Percentiles rank a stretch among this genome's conserved stretches.
Conservation (phyloP, 345 rosid species). For the Capsella bursapastoris region DNA sequence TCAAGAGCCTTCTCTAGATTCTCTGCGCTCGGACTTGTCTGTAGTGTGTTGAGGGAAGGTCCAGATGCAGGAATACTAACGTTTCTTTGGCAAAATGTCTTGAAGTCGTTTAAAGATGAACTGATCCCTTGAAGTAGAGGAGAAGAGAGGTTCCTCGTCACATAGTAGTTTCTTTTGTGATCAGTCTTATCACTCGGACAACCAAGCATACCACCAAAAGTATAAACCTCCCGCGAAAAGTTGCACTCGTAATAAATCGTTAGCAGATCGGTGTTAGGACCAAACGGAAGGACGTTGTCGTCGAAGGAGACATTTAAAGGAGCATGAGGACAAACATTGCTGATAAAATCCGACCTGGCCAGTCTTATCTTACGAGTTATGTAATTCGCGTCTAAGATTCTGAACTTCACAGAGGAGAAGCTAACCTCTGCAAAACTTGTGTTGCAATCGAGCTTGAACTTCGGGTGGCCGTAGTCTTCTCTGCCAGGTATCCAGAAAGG, state of each 20-base stretch:
- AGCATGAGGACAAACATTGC: slow-evolving; percentile 30
- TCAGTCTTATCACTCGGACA: neutral
- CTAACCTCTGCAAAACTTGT: slow-evolving; percentile 5
- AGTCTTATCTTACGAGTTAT: neutral
- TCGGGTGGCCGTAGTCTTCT: slow-evolving; percentile 45
- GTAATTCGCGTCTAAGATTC: slow-evolving; percentile 27
- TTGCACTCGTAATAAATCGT: slow-evolving; percentile 43
- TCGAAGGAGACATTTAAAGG: neutral
- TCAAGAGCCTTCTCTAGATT: slow-evolving; percentile 27
- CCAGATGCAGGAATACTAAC: slow-evolving; percentile 32
- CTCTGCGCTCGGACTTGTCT: rapidly evolving
- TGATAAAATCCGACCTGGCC: slow-evolving; percentile 39
- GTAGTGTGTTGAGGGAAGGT: neutral
- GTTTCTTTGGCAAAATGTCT: neutral
- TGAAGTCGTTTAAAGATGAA: neutral
- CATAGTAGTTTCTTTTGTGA: slow-evolving; percentile 11
- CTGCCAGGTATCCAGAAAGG: slow-evolving; percentile 42
- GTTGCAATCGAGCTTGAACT: slow-evolving; percentile 35
- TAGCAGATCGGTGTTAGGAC: neutral
- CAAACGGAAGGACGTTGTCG: neutral
- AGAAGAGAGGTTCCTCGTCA: slow-evolving; percentile 2
- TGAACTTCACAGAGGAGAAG: slow-evolving; percentile 36
- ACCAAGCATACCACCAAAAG: neutral
- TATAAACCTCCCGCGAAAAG: neutral
- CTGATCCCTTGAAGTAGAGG: neutral